Evolutionary conservation across 2,329 filamentous ascomycete genomes (phyloP), one percentile per base, ranked within the genome.

Genomic region (Penicillium sp.): DNA sequence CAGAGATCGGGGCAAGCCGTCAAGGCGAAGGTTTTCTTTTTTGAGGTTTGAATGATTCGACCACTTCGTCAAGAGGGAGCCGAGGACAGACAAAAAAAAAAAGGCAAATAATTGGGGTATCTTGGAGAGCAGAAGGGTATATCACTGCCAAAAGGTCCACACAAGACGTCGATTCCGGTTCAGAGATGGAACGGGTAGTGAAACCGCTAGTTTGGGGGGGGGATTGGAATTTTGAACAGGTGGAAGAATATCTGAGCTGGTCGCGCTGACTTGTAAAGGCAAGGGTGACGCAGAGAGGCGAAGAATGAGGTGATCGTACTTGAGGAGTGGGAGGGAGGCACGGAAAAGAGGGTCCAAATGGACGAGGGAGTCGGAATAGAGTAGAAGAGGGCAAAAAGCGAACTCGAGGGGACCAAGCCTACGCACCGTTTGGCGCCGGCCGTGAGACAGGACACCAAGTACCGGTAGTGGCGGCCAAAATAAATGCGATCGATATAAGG

Each of bases 391-490:
- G 18, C 18, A 18, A 54, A 55, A 49, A 49, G 49, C 39, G 50
- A 53, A 48, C 47, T 50, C 48, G 40, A 60, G 63, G 62, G 66
- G 66, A 67, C 66, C 65, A 66, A 69, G 68, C 67, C 68, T 70
- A 70, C 64, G 67, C 68, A 71, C 68, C 68, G 66, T 70, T 68
- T 70, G 68, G 68, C 67, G 68, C 68, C 66, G 67, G 68, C 65
- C 68, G 66, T 68, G 61, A 70, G 66, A 70, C 67, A 70, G 67
- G 67, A 70, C 67, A 70, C 67, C 67, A 69, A 69, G 63, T 61
- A 68, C 66, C 67, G 67, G 67, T 67, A 69, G 67, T 70, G 67
- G 67, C 67, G 67, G 66, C 67, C 67, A 70, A 66, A 61, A 62
- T 55, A 61, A 61, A 64, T 60, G 56, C 63, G 61, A 62, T 66